phyloP scores from a whole-genome alignment of 805 yeast genomes.

The Saturnispora dispora region DNA sequence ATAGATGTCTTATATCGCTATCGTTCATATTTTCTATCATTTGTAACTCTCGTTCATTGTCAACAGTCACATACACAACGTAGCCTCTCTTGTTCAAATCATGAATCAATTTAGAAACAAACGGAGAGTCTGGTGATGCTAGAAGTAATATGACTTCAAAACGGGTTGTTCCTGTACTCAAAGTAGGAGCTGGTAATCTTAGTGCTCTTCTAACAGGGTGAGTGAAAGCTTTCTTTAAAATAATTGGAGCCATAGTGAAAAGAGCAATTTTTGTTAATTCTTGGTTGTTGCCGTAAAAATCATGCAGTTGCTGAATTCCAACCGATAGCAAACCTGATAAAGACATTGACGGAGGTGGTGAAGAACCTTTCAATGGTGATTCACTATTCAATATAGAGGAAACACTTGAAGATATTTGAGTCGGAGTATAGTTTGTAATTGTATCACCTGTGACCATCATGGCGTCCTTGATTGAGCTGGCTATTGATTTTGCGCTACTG shows the following conservation, averaged over 20 bases:
- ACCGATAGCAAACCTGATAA: not conserved
- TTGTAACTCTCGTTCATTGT: slow-evolving; percentile 48
- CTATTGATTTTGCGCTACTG: not conserved
- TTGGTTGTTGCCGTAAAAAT: not conserved
- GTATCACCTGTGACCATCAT: not conserved
- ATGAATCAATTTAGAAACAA: slow-evolving; percentile 57
- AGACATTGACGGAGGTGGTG: not conserved
- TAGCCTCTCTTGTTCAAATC: slow-evolving; percentile 76
- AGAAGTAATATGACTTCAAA: slow-evolving; percentile 65
- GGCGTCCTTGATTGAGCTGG: not conserved
- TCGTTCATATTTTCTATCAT: slow-evolving; percentile 51
- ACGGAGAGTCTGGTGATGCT: slow-evolving; percentile 70
- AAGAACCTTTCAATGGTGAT: not conserved
- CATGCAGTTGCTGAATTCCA: not conserved
- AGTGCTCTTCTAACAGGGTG: slow-evolving; percentile 1
- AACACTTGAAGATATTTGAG: not conserved
- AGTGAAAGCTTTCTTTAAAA: not conserved
- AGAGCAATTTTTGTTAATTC: not conserved
- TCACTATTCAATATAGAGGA: not conserved
- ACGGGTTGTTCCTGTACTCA: slow-evolving; percentile 52
- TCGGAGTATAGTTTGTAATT: not conserved
- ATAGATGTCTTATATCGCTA: slow-evolving; percentile 60
- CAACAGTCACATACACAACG: slow-evolving; percentile 68
- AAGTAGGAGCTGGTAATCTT: slow-evolving; percentile 3
- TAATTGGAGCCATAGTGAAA: not conserved